phyloP scores from a whole-genome alignment of 2,329 filamentous ascomycete species.

The Gliomastix tumulicola region DNA sequence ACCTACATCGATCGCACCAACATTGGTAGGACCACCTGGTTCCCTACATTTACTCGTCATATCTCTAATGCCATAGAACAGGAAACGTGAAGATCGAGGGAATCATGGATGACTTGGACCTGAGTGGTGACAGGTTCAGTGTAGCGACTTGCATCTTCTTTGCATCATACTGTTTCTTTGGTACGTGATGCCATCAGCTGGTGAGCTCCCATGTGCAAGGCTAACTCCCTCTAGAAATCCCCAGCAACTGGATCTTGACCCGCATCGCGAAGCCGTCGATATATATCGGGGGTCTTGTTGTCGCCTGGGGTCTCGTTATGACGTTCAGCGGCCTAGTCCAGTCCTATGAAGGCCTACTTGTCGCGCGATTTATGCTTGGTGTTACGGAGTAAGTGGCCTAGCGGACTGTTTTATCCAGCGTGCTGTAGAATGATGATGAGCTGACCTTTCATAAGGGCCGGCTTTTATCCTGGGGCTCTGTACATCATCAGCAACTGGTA shows the following conservation, averaged over 20 bases:
- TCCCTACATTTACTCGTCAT: background rate
- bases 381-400: constrained; percentile 43
- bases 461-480: constrained; percentile 30
- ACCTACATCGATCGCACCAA: constrained; percentile 2
- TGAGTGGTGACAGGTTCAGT: constrained; percentile 62
- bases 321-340: constrained; percentile 69
- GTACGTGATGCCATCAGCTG: background rate
- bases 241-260: background rate
- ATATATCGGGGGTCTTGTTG: constrained; percentile 78
- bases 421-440: too few species aligned
- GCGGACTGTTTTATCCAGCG: background rate
- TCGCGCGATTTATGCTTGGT: constrained; percentile 80
- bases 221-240: constrained; percentile 39
- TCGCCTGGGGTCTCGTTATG: constrained; percentile 70
- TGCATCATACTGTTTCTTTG: constrained; percentile 1
- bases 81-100: constrained; percentile 61
- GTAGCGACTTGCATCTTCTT: constrained; percentile 18
- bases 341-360: constrained; percentile 70
- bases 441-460: background rate
- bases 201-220: background rate
- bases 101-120: constrained; percentile 41
- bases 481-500: constrained; percentile 89
- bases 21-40: background rate
- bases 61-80: background rate
- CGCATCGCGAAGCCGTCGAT: constrained; percentile 33